Base-by-base conservation (phyloP, 352 stramenopile genomes). In the Phytophthora nicotianae region DNA sequence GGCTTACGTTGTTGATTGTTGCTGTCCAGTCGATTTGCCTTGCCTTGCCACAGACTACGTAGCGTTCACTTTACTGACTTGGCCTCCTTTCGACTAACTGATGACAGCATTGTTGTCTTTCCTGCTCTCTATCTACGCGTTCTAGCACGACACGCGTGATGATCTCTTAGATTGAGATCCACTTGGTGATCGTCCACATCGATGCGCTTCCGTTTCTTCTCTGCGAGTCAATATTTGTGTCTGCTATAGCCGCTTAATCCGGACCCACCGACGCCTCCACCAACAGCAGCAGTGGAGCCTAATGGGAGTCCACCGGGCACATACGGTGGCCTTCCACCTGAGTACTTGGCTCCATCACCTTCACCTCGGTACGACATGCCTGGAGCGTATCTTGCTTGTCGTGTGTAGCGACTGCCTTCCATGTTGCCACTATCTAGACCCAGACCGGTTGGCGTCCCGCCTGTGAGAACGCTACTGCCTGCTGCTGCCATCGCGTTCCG, bases 371-470 rank as follows among this genome's bases (percentile, higher is more conserved):
- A 81, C 2, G 62, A 29, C 72, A 93, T 81, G 6, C 85, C 83
- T 13, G 86, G 84, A 0, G 79, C 84, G 51, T 95, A 93, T 52
- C 85, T 74, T 54, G 86, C 83, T 80, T 93, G 83, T 9, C 84
- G 74, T 14, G 81, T 86, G 66, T 95, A 95, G 32, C 86, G 78
- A 71, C 81, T 93, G 19, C 83, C 81, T 42, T 79, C 70, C 37
- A 83, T 35, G 23, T 72, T 76, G 19, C 65, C 75, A 41, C 71
- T 90, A 35, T 91, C 85, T 6, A 86, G 50, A 16, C 52, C 75
- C 24, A 75, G 68, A 23, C 40, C 83, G 14, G 74, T 84, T 5
- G 83, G 75, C 6, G 79, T 89, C 21, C 82, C 76, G 0, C 83
- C 81, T 10, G 68, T 62, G 3, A 92, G 67, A 17, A 94, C 50